Evolutionary conservation across 805 yeast genomes (phyloP), one percentile per base, ranked within the genome.

Genomic region (Saccharomycopsis fibuligera): DNA sequence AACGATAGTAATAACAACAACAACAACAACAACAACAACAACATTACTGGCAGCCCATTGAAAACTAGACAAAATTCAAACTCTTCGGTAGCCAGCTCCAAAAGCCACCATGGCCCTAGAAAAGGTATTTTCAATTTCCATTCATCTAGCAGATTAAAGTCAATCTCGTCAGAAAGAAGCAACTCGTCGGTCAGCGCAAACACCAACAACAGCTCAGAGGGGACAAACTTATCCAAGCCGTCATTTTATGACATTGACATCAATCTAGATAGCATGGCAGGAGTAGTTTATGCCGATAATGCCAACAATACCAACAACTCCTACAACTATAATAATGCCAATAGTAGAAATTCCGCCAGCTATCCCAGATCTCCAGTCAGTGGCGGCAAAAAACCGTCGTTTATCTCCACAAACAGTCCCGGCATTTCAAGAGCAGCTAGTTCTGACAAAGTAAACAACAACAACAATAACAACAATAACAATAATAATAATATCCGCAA

Each of bases 11-110:
- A 37, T 21, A 22, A 21, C 27, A 25, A 22, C 40, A 43, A 6
- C 40, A 36, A 29, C 48, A 40, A 19, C 44, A 33, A 5, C 19
- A 22, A 30, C 36, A 31, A 23, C 23, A 14, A 4, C 37, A n/a
- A 29, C 17, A 23, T 23, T 10, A n/a, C 36, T 22, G 47, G 19
- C 9, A 17, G 17, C 16, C 53, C 33, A 12, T 31, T 22, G 3
- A 50, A 50, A 22, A 9, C 35, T 14, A 35, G 54, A 29, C 54
- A 51, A 23, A 50, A 48, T 30, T 48, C 51, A 10, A 50, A 41
- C 33, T 14, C 47, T 19, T 50, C 47, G 6, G n/a, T 29, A 9
- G 43, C 23, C 4, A 48, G 50, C n/a, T 17, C 45, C 9, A 43
- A 25, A 40, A 41, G 40, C 16, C 44, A 37, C n/a, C 46, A 41